Conservation (phyloP, 2,329 filamentous ascomycete species). For the Ceratocystis cacaofunesta region DNA sequence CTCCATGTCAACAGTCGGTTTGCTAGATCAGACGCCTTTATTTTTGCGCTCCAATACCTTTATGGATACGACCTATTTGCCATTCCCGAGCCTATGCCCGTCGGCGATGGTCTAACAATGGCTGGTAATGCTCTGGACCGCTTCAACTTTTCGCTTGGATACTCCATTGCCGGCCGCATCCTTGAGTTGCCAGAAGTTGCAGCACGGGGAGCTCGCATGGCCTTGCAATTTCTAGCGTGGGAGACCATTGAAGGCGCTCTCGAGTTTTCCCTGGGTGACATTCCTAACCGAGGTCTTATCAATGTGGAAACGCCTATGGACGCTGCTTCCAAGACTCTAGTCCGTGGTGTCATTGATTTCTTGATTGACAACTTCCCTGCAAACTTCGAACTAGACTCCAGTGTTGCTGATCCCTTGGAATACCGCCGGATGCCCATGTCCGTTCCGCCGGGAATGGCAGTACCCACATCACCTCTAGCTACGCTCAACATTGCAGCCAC, state of each 20-base stretch:
- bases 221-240: conserved; percentile 44
- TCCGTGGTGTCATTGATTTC: conserved; percentile 43
- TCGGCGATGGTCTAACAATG: conserved; percentile 24
- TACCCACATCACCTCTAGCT: conserved; percentile 18
- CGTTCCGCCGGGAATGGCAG: conserved; percentile 11
- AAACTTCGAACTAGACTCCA: conserved; percentile 43
- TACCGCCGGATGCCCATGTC: conserved; percentile 29
- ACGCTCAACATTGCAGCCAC: neutral
- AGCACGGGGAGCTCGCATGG: conserved; percentile 44
- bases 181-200: conserved; percentile 41
- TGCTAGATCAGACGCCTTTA: conserved; percentile 41
- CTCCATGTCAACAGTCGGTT: conserved; percentile 38
- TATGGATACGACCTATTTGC: conserved; percentile 39
- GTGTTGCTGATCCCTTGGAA: conserved; percentile 24
- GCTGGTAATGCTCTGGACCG: conserved; percentile 30
- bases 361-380: conserved; percentile 44
- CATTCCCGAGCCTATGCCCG: conserved; percentile 22
- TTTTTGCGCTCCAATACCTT: conserved; percentile 40
- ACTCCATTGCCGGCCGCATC: conserved; percentile 46
- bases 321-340: conserved; percentile 37
- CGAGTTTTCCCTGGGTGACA: conserved; percentile 36
- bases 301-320: conserved; percentile 31
- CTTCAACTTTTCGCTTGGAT: conserved; percentile 45
- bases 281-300: conserved; percentile 16
- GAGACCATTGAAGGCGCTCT: conserved; percentile 46